phyloP scores from a whole-genome alignment of 2,329 filamentous ascomycete genomes.

The Exophiala lecanii-corni region DNA sequence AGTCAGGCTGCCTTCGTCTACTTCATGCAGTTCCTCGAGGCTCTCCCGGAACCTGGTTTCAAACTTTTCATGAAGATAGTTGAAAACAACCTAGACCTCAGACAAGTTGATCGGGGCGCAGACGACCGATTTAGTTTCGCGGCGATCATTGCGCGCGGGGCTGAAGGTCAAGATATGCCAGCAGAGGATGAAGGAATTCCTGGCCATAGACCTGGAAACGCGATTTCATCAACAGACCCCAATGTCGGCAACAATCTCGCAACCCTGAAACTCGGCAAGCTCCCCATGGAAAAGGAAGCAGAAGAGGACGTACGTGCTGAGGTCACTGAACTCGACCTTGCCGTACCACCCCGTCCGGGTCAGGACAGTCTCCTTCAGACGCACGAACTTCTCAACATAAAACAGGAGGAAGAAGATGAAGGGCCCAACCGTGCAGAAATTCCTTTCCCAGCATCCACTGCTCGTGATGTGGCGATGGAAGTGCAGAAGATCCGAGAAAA shows the following conservation, averaged over 20 bases:
- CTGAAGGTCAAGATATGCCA: constrained; percentile 53
- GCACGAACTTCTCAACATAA: constrained; percentile 74
- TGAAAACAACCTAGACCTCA: constrained; percentile 54
- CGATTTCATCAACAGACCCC: constrained; percentile 55
- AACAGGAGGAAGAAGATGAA: constrained; percentile 84
- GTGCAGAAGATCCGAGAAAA: constrained; percentile 92
- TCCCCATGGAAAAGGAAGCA: constrained; percentile 78
- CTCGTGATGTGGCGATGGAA: constrained; percentile 87
- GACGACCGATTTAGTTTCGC: constrained; percentile 57
- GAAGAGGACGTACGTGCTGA: constrained; percentile 83
- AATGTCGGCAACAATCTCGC: constrained; percentile 52
- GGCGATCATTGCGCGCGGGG: constrained; percentile 53
- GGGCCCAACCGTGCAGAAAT: constrained; percentile 72
- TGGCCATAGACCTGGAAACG: constrained; percentile 62
- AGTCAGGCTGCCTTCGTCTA: constrained; percentile 78
- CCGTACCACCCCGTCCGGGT: constrained; percentile 66
- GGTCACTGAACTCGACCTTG: constrained; percentile 77
- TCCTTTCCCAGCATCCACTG: constrained; percentile 80
- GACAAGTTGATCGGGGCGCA: constrained; percentile 55
- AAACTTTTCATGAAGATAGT: constrained; percentile 72
- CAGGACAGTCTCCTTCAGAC: constrained; percentile 74
- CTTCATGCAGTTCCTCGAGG: constrained; percentile 82
- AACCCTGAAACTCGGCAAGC: constrained; percentile 69
- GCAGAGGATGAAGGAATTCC: constrained; percentile 66
- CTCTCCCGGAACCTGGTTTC: constrained; percentile 77